Conservation (phyloP, 768 basidiomycete genomes). For the Ramaria sp. region DNA sequence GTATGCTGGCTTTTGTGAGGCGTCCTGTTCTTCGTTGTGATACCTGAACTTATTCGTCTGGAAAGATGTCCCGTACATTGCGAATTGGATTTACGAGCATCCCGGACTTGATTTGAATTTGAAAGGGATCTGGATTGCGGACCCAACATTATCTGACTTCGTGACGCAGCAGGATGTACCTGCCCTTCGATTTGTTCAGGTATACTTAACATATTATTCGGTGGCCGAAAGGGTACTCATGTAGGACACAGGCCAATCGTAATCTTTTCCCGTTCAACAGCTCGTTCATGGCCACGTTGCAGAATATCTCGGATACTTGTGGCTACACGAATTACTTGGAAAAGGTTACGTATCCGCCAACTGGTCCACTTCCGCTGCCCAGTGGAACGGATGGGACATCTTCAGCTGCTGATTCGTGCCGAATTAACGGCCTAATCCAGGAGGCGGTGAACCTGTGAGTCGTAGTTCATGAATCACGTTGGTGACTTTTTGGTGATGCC, state of each 20-base stretch:
- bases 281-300: constrained; percentile 37
- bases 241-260: constrained; percentile 31
- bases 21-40: constrained; percentile 2
- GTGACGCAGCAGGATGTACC: constrained; percentile 16
- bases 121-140: constrained; percentile 17
- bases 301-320: constrained; percentile 23
- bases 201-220: not conserved
- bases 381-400: constrained; percentile 15
- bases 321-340: constrained; percentile 25
- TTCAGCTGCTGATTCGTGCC: constrained; percentile 24
- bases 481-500: too few species aligned
- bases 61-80: constrained; percentile 15
- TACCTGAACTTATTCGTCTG: not conserved
- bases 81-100: constrained; percentile 17
- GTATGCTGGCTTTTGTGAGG: constrained; percentile 25
- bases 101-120: constrained; percentile 13
- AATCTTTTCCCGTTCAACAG: constrained; percentile 52
- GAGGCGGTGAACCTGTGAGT: constrained; percentile 36
- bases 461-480: too few species aligned
- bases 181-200: constrained; percentile 14
- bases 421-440: constrained; percentile 39
- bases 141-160: constrained; percentile 13
- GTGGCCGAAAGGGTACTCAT: not conserved
- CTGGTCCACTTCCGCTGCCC: constrained; percentile 22
- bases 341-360: constrained; percentile 25